Evolutionary conservation across 768 basidiomycete species (phyloP).

Genomic region (Epithele typhae): DNA sequence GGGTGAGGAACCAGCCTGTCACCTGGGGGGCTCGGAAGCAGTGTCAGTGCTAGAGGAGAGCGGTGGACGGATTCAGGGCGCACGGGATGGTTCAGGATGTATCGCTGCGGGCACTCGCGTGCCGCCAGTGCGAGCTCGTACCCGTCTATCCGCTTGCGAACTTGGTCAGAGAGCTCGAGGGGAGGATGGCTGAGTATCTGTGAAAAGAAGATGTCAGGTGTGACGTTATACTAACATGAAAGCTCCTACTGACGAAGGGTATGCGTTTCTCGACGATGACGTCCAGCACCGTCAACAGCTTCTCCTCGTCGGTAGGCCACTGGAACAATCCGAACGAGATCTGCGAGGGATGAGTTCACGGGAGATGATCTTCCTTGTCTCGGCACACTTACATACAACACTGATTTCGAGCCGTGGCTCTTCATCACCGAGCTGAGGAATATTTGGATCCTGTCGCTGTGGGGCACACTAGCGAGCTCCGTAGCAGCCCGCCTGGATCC

Average conservation of each 20-base stretch:
- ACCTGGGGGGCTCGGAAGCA: constrained; percentile 12
- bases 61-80: neutral
- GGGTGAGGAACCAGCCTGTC: constrained; percentile 24
- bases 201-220: neutral
- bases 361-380: neutral
- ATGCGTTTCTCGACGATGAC: constrained; percentile 17
- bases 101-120: constrained; percentile 22
- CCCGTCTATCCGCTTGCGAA: constrained; percentile 12
- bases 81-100: constrained; percentile 21
- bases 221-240: neutral
- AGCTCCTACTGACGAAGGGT: constrained; percentile 17
- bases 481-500: neutral
- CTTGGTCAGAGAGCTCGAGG: constrained; percentile 10
- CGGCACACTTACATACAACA: constrained; percentile 17
- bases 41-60: neutral
- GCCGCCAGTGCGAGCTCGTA: constrained; percentile 16
- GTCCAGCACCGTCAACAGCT: constrained; percentile 19
- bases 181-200: constrained; percentile 19
- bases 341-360: neutral
- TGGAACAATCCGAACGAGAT: constrained; percentile 21
- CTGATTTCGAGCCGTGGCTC: constrained; percentile 14
- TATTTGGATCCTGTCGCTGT: constrained; percentile 7
- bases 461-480: constrained; percentile 10
- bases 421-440: constrained; percentile 15
- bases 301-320: constrained; percentile 19